Evolutionary conservation across 106 monocot species (phyloP), one percentile per base, ranked within the genome.

Genomic region (Posidonia australis): DNA sequence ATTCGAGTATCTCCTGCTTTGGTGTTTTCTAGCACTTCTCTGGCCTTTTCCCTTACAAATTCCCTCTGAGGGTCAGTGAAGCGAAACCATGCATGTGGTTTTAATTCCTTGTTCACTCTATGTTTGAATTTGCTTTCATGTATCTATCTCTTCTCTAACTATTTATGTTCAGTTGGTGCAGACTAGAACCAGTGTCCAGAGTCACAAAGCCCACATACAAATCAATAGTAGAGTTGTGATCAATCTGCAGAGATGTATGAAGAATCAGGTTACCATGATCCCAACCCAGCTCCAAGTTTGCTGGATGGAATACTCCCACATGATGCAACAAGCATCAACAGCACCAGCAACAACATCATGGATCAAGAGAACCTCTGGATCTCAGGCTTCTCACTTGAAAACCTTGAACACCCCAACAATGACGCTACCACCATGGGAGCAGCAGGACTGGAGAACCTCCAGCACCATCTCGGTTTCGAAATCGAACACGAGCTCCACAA

Each of bases 201-300:
- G n/a, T n/a, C n/a, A n/a, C n/a, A n/a, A n/a, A n/a, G n/a, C n/a
- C n/a, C n/a, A n/a, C n/a, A n/a, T n/a, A n/a, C n/a, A n/a, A n/a
- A n/a, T n/a, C n/a, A n/a, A n/a, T n/a, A n/a, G n/a, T n/a, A 55
- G 20, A 25, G 25, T 55, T 24, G 12, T 21, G 2, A 36, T 36
- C 36, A 7, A 58, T 58, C 14, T 26, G 13, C 30, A 46, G 72
- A 65, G 66, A 89, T 85, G 89, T 80, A 75, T 54, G 74, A 75
- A 28, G 85, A 78, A 47, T 76, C 65, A 12, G 67, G 70, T 28
- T 82, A 69, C 29, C 75, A 58, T 19, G 72, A 69, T 44, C 58
- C 66, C 28, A 76, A 49, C 25, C 51, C 53, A 36, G 14, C 69
- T 10, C 68, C 31, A 62, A 19, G 70, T 42, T 61, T 76, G 13